Base-by-base conservation (phyloP, 2,329 filamentous ascomycete species). In the Exophiala sp. region DNA sequence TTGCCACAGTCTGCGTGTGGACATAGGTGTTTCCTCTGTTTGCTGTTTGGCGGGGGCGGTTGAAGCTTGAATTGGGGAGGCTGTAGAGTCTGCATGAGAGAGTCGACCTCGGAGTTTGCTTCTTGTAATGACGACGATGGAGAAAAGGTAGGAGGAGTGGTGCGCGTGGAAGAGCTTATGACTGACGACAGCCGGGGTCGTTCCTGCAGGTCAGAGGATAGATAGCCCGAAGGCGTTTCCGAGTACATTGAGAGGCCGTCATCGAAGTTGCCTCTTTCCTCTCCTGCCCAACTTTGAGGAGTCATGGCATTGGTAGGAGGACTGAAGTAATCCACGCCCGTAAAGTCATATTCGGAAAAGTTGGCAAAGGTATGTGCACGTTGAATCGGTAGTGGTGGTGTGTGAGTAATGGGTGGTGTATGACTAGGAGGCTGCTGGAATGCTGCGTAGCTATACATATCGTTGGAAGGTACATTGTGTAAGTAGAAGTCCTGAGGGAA, bases 11-110 rank as follows among this genome's bases (percentile, higher is more conserved):
- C 82, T 6, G 84, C 80, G 36, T 90, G 78, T 16, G 79, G 80
- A 72, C 94, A 99, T 14, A 81, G 74, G 68, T 92, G 91, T 65
- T 84, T 94, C 46, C 35, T 71, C 67, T 16, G 69, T 58, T 48
- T 69, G 68, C 50, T 49, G 50, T 36, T 51, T 57, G 52, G 57
- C 48, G 47, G 63, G 38, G 33, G 35, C 3, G 42, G 55, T 59
- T 71, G 61, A 36, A 57, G 53, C 32, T 63, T 61, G 14, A 65
- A 53, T 34, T 64, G 34, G 78, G 71, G 65, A 87, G 88, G 41
- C 82, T 75, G 69, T 42, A 96, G 92, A 0, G 87, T 83, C 70
- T 87, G 90, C 90, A 96, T 95, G 39, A 97, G 74, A 39, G 84
- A 85, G 68, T 96, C 91, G 35, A 96, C 85, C 55, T 89, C 83